phyloP scores from a whole-genome alignment of 768 basidiomycete species.

The Amylocystis lapponica region DNA sequence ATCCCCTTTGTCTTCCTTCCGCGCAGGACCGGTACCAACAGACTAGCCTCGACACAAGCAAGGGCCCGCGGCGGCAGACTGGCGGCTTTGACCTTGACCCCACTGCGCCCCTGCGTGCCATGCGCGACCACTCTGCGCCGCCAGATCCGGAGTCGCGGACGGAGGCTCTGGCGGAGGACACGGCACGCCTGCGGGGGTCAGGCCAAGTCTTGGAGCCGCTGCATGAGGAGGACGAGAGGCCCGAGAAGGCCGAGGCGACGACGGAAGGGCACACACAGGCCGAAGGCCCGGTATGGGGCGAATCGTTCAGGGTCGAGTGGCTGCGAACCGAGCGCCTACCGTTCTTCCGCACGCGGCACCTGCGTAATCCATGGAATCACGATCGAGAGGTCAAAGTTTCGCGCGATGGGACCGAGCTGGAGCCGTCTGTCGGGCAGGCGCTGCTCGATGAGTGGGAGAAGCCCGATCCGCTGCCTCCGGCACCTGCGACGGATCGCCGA shows the following conservation, averaged over 20 bases:
- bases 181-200: background rate
- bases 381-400: conserved; percentile 78
- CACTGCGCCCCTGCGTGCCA: conserved; percentile 34
- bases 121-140: conserved; percentile 12
- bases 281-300: conserved; percentile 50
- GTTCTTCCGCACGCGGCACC: conserved; percentile 69
- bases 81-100: conserved; percentile 35
- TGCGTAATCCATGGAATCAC: conserved; percentile 93
- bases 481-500: conserved; percentile 1
- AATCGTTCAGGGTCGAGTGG: conserved; percentile 83
- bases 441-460: conserved; percentile 66
- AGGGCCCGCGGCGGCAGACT: background rate
- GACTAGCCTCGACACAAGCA: conserved; percentile 8
- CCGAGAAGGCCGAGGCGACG: conserved; percentile 14
- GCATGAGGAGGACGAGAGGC: conserved; percentile 19
- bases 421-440: conserved; percentile 65
- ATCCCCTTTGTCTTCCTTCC: conserved; percentile 25
- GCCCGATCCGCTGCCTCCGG: conserved; percentile 19
- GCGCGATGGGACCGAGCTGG: conserved; percentile 88
- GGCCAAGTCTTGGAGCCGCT: too few relatives aligned
- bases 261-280: conserved; percentile 1
- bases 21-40: conserved; percentile 22
- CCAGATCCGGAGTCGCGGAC: background rate
- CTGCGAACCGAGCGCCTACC: conserved; percentile 62
- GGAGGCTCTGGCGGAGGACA: conserved; percentile 3